Evolutionary conservation across 2,329 filamentous ascomycete genomes (phyloP), one percentile per base, ranked within the genome.

Genomic region (Penicillium sp.): DNA sequence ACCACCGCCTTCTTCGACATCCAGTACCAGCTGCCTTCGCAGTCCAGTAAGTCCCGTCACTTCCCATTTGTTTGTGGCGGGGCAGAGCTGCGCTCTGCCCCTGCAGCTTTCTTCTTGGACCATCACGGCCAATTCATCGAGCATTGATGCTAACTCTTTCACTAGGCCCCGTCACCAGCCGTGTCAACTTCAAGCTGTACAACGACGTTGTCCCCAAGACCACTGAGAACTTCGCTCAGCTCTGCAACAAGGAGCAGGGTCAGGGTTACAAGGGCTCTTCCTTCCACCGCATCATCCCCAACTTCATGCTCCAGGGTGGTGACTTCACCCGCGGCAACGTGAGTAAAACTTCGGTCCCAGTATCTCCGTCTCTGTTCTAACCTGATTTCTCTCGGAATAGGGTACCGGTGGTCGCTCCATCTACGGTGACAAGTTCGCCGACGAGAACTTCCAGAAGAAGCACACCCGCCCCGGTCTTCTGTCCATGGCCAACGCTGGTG

Each of bases 221-320:
- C 53, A 82, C 84, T 67, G 81, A 84, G 76, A 94, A 94, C 86
- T 95, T 95, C 86, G 85, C 84, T 66, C 86, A 86, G 75, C 89
- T 94, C 71, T 92, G 89, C 88, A 91, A 87, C 61, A 83, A 83
- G 66, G 84, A 90, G 82, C 86, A 91, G 80, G 90, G 90, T 72
- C 87, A 89, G 77, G 90, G 91, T 68, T 96, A 95, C 84, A 77
- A 84, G 76, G 86, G 85, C 73, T 94, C 90, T 67, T 83, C 84
- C 65, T 96, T 96, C 88, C 91, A 96, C 85, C 91, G 92, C 69
- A 88, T 96, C 78, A 96, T 96, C 78, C 89, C 89, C 67, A 77
- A 91, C 55, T 96, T 96, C 85, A 96, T 96, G 92, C 88, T 96
- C 69, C 92, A 96, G 85, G 92, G 91, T 76, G 91, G 91, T 84